Percentiles rank a stretch among this genome's conserved stretches.
Conservation (phyloP, 2,329 filamentous ascomycete genomes). For the Penicillium sp. region DNA sequence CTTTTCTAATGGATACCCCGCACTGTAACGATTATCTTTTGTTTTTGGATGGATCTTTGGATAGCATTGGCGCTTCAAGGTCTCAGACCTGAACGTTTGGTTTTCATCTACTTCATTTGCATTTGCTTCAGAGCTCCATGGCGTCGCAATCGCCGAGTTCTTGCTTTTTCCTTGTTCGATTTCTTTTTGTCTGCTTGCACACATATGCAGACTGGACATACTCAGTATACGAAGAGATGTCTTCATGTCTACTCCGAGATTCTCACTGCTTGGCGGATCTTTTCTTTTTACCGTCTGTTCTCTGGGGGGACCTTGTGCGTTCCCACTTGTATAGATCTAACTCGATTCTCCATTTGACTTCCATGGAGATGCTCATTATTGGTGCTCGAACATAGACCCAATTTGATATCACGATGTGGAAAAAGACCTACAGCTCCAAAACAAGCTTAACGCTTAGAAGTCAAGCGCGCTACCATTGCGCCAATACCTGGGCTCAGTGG, state of each 20-base stretch:
- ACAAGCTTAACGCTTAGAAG: too few species aligned
- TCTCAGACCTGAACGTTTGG: not conserved
- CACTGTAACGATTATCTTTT: slow-evolving; percentile 21
- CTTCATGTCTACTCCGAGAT: not conserved
- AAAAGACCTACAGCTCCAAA: slow-evolving; percentile 4
- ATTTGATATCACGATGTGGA: not conserved
- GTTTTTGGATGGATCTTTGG: not conserved
- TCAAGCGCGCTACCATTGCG: too few species aligned
- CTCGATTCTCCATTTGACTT: not conserved
- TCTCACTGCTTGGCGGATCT: not conserved
- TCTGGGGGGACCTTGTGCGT: not conserved
- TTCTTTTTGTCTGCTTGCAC: not conserved
- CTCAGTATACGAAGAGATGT: slow-evolving; percentile 23
- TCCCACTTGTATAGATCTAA: not conserved
- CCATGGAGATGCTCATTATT: not conserved
- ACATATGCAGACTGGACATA: slow-evolving; percentile 13
- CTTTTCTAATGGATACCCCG: slow-evolving; percentile 31
- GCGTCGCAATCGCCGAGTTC: slow-evolving; percentile 1
- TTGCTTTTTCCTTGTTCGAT: slow-evolving; percentile 1
- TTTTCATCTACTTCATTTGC: not conserved
- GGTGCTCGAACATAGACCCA: not conserved
- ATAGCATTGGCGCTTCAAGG: slow-evolving; percentile 2
- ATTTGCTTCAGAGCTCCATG: not conserved
- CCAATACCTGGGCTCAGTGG: too few species aligned
- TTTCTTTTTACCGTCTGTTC: not conserved